Base-by-base conservation (phyloP, 441 rosid genomes). In the Bocquillonia castaneifolia region DNA sequence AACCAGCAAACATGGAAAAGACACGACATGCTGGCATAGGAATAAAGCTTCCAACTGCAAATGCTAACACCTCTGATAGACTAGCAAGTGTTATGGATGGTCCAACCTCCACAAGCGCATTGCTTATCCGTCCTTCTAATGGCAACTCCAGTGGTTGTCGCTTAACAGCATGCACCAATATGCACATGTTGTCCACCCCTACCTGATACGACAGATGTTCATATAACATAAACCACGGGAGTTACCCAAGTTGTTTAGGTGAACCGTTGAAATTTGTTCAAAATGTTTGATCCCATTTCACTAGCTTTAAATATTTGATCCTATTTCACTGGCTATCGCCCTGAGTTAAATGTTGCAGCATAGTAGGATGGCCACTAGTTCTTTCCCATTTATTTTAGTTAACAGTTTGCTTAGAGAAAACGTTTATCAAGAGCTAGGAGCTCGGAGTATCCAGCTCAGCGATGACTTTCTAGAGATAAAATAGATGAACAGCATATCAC, bases 1-100 rank as follows among this genome's bases (percentile, higher is more conserved):
- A 18, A 91, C 99, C 98, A 79, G 99, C 99, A 83, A 94, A 94
- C 98, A 94, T 88, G 73, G 99, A 94, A 82, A 94, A 94, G 10
- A 94, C 92, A 74, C 98, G 92, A 77, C 97, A 93, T 44, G 99
- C 99, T 50, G 99, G 99, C 99, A 94, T 94, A 48, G 94, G 92
- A 23, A 90, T 90, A 67, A 88, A 94, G 79, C 88, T 88, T 70
- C 98, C 99, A 79, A 92, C 96, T 40, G 99, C 97, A 86, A 94
- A 94, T 65, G 97, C 99, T 74, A 90, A 69, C 72, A 92, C 90
- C 80, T 94, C 99, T 18, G 97, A 82, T 67, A 92, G 81, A 82
- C 98, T 94, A 71, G 99, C 99, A 66, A 94, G 98, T 65, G 99
- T 94, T 57, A 94, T 94, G 23, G 98, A 94, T 73, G 99, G 99